A percentile compares a stretch with the other conserved stretches of the same genome.
These are phyloP conservation scores for Emericellopsis terricola DNA, from an alignment of 495 filamentous ascomycete genomes.

Conservation along the genomic window DNA sequence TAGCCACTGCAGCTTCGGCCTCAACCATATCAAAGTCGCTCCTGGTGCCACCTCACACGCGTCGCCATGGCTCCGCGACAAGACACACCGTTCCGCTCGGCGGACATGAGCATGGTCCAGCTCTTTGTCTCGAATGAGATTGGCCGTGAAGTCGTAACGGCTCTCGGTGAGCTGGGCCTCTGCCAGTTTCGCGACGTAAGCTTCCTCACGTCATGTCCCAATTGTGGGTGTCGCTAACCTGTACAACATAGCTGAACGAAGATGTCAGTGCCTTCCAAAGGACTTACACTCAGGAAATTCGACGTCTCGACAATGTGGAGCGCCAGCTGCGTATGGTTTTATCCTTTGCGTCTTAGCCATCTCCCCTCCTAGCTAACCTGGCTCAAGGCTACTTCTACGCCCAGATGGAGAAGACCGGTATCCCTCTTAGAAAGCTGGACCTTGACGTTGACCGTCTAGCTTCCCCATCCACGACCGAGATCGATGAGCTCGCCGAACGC, in stretches of 20 bases:
- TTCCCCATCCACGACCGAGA: conserved; percentile 76
- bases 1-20: no score
- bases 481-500: conserved; percentile 85
- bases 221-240: background rate
- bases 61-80: conserved; percentile 35
- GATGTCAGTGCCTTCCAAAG: conserved; percentile 88
- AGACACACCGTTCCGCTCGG: conserved; percentile 97
- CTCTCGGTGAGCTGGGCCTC: conserved; percentile 84
- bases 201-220: background rate
- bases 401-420: conserved; percentile 84
- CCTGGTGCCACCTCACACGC: no score
- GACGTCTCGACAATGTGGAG: conserved; percentile 93
- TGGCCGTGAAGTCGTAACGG: conserved; percentile 90
- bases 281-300: conserved; percentile 94
- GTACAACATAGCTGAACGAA: conserved; percentile 53
- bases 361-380: no score
- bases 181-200: conserved; percentile 95
- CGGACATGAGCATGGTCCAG: conserved; percentile 99
- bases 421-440: conserved; percentile 65
- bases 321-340: conserved; percentile 80
- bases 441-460: conserved; percentile 73
- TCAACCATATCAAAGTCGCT: no score
- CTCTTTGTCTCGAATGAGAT: conserved; percentile 98
- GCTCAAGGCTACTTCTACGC: conserved; percentile 65
- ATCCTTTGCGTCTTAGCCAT: no score